Evolutionary conservation across 2,329 filamentous ascomycete genomes (phyloP), one percentile per base, ranked within the genome.

Genomic region (Trichoderma sp.): DNA sequence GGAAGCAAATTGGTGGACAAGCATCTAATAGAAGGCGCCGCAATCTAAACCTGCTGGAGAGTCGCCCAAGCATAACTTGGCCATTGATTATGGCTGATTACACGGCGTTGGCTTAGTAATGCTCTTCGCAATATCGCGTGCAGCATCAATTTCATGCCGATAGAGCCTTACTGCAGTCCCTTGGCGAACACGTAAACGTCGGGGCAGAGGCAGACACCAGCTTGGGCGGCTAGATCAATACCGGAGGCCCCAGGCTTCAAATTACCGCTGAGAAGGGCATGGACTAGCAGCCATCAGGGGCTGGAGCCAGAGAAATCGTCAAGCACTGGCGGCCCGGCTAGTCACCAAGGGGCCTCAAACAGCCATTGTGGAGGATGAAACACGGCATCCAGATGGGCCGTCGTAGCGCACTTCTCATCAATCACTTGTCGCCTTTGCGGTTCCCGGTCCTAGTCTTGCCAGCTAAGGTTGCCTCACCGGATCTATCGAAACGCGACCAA

Each of bases 351-450:
- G 24, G 28, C 37, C 55, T 69, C 68, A 69, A 69, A 69, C 68
- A 55, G 68, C 68, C 37, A 59, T 59, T 59, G 61, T 61, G 60
- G 56, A 58, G 49, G 68, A 66, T 69, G 68, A 69, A 69, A 69
- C 68, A 66, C 68, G 68, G 68, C 51, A 39, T 66, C 55, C 32
- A 46, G 28, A 43, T 61, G 49, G 49, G 58, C 58, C 63, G 28
- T 16, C 34, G 58, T 54, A 68, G 37, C 58, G 58, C 37, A 61
- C 21, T 46, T 46, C 66, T 28, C 51, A 55, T 30, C 30, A 28
- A 32, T 49, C 58, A 18, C 51, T 28, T 63, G 56, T 56, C 58
- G 51, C 32, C 56, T 49, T 55, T 28, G 39, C 34, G 39, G 58
- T 59, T 56, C 28, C 37, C 51, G 16, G 51, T 49, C 51, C 37